Base-by-base conservation (phyloP, 257 asterid genomes). In the Solanum raphanifolium region DNA sequence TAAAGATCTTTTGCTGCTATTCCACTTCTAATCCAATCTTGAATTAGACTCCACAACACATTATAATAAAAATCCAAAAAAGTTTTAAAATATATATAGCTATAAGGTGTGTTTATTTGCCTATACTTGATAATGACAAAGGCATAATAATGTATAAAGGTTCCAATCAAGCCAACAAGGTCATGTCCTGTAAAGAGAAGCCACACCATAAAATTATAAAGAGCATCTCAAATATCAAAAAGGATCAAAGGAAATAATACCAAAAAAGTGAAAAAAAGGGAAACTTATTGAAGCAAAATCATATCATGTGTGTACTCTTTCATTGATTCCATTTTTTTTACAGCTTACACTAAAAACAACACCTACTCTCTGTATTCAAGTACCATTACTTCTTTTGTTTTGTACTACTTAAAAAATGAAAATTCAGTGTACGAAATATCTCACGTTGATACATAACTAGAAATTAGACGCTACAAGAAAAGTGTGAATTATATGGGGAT, bases 311-410 rank as follows among this genome's bases (percentile, higher is more conserved):
- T 25, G 84, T 41, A 20, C 65, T 41, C 66, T 79, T 43, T 27
- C 39, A 43, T 25, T 27, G 66, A 15, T 41, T 79, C 85, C 85
- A 79, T 7, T 13, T 76, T 23, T 78, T 39, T 76, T 39, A 76
- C 34, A 38, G 35, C 60, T 13, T 76, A 76, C 60, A 12, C 60
- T 39, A 78, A 78, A 78, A 78, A 78, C 62, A 78, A 13, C 84
- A 73, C 48, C 52, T 74, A 35, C 52, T 74, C 10, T 35, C 83
- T 74, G 83, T 7, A 18, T 38, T 39, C 83, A 76, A 74, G 52
- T 35, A 73, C 83, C 83, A 75, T 75, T 75, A 75, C 52, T 36
- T 21, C 31, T 3, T 75, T 75, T 75, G 83, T 75, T 75, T 38
- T 38, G 32, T 38, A 39, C 34, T 18, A 11, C 55, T 15, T 36